Evolutionary conservation across 768 basidiomycete genomes (phyloP).

Genomic region (Suillus brevipes): DNA sequence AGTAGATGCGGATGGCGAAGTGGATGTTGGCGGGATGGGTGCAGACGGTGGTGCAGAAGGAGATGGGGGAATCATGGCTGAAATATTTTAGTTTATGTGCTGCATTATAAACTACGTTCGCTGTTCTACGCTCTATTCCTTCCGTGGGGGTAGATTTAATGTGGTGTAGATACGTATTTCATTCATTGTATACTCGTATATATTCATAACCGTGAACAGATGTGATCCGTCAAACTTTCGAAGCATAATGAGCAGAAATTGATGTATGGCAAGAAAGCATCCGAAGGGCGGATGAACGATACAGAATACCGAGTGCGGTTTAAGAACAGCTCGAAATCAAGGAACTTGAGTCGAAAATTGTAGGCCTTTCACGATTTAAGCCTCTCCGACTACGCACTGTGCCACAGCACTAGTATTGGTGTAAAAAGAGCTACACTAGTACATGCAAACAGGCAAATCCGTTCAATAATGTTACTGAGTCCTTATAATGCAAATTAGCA

Average conservation of each 20-base stretch:
- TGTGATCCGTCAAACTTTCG: background rate
- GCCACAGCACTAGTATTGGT: background rate
- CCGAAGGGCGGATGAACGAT: background rate
- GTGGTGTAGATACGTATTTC: background rate
- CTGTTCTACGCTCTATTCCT: background rate
- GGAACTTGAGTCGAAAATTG: background rate
- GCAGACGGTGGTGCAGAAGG: constrained; percentile 47
- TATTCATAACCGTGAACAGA: background rate
- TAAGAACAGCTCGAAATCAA: background rate
- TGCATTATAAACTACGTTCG: background rate
- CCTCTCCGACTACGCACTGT: background rate
- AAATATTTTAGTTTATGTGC: constrained; percentile 27
- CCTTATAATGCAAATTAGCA: background rate
- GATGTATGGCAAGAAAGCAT: background rate
- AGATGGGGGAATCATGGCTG: constrained; percentile 29
- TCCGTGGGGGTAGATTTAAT: background rate
- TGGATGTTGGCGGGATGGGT: constrained; percentile 45
- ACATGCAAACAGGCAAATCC: background rate
- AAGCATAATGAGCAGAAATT: background rate
- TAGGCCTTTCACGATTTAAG: background rate
- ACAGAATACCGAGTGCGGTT: background rate
- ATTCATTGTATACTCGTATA: background rate
- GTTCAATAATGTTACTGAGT: background rate
- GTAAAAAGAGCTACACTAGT: background rate
- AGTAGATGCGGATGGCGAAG: constrained; percentile 66